Percentiles rank a stretch among this genome's conserved stretches.
Conservation (phyloP, 2,329 filamentous ascomycete genomes). For the Ustilaginoidea virens region DNA sequence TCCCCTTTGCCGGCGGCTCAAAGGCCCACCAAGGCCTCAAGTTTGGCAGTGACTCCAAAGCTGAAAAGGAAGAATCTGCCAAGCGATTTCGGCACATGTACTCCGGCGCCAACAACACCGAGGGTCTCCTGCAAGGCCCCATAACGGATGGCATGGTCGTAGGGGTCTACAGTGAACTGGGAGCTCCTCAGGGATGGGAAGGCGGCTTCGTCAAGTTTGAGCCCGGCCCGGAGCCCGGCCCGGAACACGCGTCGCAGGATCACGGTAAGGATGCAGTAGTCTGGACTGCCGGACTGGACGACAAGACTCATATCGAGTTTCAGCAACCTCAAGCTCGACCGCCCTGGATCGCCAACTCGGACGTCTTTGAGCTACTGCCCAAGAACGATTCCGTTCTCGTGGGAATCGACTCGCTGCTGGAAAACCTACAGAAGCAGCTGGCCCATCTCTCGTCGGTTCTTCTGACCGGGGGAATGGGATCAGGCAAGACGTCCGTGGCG, state of each 20-base stretch:
- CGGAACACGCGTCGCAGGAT: constrained; percentile 20
- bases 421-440: constrained; percentile 59
- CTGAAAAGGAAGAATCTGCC: constrained; percentile 62
- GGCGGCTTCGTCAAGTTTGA: constrained; percentile 76
- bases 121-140: constrained; percentile 63
- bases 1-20: constrained; percentile 53
- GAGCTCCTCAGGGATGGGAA: constrained; percentile 50
- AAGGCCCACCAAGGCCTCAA: constrained; percentile 53
- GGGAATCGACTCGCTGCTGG: constrained; percentile 66
- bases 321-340: constrained; percentile 58
- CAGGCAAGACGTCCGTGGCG: constrained; percentile 75
- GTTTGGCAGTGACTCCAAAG: constrained; percentile 77
- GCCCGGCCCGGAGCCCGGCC: constrained; percentile 27
- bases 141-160: constrained; percentile 81
- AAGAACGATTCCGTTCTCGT: constrained; percentile 50
- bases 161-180: constrained; percentile 37
- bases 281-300: constrained; percentile 70
- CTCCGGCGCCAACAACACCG: constrained; percentile 33
- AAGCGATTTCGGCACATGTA: constrained; percentile 61
- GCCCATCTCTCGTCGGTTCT: constrained; percentile 79
- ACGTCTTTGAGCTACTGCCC: constrained; percentile 37
- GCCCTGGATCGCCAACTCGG: constrained; percentile 31
- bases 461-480: constrained; percentile 74
- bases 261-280: constrained; percentile 30
- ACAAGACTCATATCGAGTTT: constrained; percentile 58